Percentiles rank a stretch among this genome's conserved stretches.
These are phyloP conservation scores for Epichloe bromicola DNA, from an alignment of 2,329 filamentous ascomycete genomes.

Conservation along the genomic window DNA sequence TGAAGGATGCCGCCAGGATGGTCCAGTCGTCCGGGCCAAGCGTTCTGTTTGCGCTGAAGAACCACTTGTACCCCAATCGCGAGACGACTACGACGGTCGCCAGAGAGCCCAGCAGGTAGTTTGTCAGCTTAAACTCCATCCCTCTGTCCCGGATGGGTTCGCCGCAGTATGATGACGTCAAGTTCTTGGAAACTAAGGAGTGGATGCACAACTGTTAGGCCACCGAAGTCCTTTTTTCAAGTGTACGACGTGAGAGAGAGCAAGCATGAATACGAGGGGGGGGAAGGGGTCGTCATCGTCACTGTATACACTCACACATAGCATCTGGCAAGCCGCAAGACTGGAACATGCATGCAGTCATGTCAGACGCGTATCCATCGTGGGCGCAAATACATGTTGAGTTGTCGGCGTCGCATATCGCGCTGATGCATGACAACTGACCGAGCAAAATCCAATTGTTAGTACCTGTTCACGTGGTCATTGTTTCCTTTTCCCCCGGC, in stretches of 20 bases:
- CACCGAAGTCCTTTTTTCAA: too few relatives aligned
- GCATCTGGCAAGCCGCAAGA: constrained; percentile 6
- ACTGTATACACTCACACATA: constrained; percentile 2
- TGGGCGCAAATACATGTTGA: constrained; percentile 8
- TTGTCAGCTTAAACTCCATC: constrained; percentile 17
- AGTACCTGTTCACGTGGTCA: too few relatives aligned
- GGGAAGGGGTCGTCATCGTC: neutral
- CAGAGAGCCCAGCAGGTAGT: constrained; percentile 17
- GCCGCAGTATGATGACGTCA: constrained; percentile 11
- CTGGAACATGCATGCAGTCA: constrained; percentile 13
- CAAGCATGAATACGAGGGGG: too few relatives aligned
- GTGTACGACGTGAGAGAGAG: too few relatives aligned
- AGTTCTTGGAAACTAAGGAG: constrained; percentile 7
- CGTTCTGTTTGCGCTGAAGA: constrained; percentile 16
- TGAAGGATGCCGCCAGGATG: constrained; percentile 12
- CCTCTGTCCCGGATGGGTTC: constrained; percentile 13
- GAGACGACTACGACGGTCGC: constrained; percentile 21
- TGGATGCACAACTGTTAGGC: too few relatives aligned
- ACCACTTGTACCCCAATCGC: constrained; percentile 16
- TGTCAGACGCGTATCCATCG: constrained; percentile 6
- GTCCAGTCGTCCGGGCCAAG: constrained; percentile 21
- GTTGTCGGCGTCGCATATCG: constrained; percentile 5
- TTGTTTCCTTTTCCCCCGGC: too few relatives aligned
- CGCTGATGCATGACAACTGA: constrained; percentile 11
- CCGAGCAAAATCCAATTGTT: neutral